Evolutionary conservation across 106 monocot genomes (phyloP).

Genomic region (Phalaenopsis aphrodite): DNA sequence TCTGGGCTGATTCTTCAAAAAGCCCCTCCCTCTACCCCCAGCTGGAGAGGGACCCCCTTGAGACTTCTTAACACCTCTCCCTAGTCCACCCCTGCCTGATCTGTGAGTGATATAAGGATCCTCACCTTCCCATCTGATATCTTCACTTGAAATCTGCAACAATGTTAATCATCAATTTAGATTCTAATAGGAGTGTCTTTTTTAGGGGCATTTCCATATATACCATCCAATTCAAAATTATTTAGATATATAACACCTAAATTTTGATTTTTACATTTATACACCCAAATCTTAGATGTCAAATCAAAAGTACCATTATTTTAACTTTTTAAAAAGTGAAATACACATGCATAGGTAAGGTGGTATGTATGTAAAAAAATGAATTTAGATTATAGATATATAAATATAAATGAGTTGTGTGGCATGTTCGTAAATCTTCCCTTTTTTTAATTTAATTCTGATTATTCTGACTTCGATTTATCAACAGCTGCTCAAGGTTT

Average conservation of each 20-base stretch:
- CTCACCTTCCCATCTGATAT: constrained; percentile 66
- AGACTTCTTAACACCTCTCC: constrained; percentile 36
- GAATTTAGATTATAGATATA: too few relatives aligned
- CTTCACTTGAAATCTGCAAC: constrained; percentile 50
- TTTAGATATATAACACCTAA: too few relatives aligned
- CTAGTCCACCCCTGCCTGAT: constrained; percentile 24
- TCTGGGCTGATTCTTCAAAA: constrained; percentile 24
- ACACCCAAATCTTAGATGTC: too few relatives aligned
- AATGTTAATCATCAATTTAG: background rate
- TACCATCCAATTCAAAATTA: too few relatives aligned
- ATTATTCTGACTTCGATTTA: background rate
- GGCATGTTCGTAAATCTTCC: too few relatives aligned
- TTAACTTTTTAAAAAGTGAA: too few relatives aligned
- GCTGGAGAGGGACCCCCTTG: constrained; percentile 16
- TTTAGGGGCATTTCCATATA: too few relatives aligned
- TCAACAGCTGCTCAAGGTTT: background rate
- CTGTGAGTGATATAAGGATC: constrained; percentile 30
- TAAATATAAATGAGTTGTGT: too few relatives aligned
- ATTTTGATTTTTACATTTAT: too few relatives aligned
- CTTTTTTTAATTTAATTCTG: background rate
- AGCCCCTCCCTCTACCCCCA: constrained; percentile 46
- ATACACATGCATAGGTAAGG: too few relatives aligned
- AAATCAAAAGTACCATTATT: too few relatives aligned
- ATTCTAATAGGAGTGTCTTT: background rate
- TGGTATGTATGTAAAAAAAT: too few relatives aligned